Percentiles rank a stretch among this genome's conserved stretches.
Evolutionary conservation across 2,329 filamentous ascomycete species (phyloP).

Genomic region (Cytospora chrysosperma): DNA sequence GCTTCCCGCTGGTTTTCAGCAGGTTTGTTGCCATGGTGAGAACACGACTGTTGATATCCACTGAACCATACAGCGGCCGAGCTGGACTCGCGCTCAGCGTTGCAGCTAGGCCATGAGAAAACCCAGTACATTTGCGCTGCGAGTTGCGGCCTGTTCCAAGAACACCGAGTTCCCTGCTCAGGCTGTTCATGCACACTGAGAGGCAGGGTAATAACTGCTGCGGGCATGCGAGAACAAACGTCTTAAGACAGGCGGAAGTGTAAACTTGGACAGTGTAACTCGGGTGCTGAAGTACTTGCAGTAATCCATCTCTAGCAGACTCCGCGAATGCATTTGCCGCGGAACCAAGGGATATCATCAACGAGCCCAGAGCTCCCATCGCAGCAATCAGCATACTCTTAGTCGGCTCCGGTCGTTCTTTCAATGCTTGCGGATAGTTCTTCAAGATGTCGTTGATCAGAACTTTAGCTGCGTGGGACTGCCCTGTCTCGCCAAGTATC

Average conservation of each 20-base stretch:
- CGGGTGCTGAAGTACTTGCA: slow-evolving; percentile 90
- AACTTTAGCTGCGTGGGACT: slow-evolving; percentile 75
- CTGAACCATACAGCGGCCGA: slow-evolving; percentile 88
- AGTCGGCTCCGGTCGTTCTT: slow-evolving; percentile 82
- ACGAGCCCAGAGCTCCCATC: slow-evolving; percentile 73
- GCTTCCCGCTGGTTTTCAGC: slow-evolving; percentile 87
- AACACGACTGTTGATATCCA: slow-evolving; percentile 91
- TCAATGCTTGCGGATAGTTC: slow-evolving; percentile 87
- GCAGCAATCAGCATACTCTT: slow-evolving; percentile 82
- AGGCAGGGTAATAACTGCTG: slow-evolving; percentile 88
- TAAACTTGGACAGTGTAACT: slow-evolving; percentile 96
- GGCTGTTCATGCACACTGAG: slow-evolving; percentile 94
- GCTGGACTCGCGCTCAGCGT: slow-evolving; percentile 85
- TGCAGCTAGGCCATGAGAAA: slow-evolving; percentile 87
- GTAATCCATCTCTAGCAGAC: slow-evolving; percentile 76
- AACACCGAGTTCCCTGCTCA: slow-evolving; percentile 80
- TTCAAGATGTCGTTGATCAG: slow-evolving; percentile 88
- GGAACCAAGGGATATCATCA: slow-evolving; percentile 79
- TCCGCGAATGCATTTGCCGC: slow-evolving; percentile 80
- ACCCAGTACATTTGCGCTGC: slow-evolving; percentile 80
- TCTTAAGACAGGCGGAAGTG: slow-evolving; percentile 80
- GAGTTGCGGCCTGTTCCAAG: slow-evolving; percentile 74
- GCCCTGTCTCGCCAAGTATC: slow-evolving; percentile 86
- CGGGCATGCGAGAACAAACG: slow-evolving; percentile 85
- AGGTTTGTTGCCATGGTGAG: slow-evolving; percentile 88